Conservation (phyloP, 805 yeast species). For the Starmerella roubikii region DNA sequence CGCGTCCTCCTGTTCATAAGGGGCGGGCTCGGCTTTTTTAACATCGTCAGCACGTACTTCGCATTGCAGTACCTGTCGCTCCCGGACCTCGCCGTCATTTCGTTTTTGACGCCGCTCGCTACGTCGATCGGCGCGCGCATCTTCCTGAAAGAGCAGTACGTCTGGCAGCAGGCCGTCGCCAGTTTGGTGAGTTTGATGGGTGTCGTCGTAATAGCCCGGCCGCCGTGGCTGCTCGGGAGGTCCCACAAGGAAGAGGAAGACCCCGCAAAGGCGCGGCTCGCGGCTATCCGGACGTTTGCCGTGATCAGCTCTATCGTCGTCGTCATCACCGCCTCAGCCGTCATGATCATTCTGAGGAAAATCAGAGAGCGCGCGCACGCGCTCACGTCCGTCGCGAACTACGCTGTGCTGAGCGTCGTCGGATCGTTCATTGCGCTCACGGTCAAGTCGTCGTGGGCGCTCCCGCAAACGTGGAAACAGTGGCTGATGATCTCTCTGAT, state of each 20-base stretch:
- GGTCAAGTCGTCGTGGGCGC: constrained; percentile 1
- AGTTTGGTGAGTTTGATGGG: constrained; percentile 58
- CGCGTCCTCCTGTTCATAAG: constrained; percentile 43
- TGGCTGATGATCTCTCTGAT: constrained; percentile 50
- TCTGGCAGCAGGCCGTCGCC: constrained; percentile 53
- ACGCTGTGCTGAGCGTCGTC: constrained; percentile 47
- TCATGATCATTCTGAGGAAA: constrained; percentile 38
- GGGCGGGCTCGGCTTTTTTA: constrained; percentile 63
- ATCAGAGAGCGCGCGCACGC: constrained; percentile 76
- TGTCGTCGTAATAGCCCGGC: constrained; percentile 70
- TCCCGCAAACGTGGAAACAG: constrained; percentile 9
- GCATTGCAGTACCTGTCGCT: constrained; percentile 60
- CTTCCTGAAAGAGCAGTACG: constrained; percentile 51
- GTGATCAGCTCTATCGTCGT: constrained; percentile 40
- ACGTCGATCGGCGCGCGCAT: constrained; percentile 64
- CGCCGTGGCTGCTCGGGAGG: constrained; percentile 51
- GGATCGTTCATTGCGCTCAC: constrained; percentile 35
- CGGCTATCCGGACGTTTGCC: constrained; percentile 30
- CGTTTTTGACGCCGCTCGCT: constrained; percentile 64
- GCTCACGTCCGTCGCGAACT: constrained; percentile 61
- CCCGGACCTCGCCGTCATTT: constrained; percentile 69
- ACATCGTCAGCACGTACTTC: constrained; percentile 67
- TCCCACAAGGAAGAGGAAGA: not conserved
- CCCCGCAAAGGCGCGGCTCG: not conserved
- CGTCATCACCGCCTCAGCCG: constrained; percentile 11